phyloP scores from a whole-genome alignment of 306 rosid species.

The Vigna trinervia region DNA sequence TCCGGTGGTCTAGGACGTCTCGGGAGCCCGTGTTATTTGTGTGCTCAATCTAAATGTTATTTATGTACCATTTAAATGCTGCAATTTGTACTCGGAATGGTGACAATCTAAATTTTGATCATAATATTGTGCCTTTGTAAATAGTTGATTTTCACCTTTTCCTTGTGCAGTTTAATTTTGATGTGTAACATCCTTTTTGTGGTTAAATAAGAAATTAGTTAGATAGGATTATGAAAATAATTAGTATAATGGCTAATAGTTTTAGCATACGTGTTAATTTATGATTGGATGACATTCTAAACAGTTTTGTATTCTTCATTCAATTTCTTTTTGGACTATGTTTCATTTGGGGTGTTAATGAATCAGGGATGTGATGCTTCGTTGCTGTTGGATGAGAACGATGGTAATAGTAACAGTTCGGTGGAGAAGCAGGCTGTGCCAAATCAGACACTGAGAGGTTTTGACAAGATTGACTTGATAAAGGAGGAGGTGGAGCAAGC shows the following conservation, averaged over 20 bases:
- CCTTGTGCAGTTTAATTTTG: not conserved
- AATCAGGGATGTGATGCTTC: slow-evolving; percentile 69
- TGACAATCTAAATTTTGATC: not conserved
- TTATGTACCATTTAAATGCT: no score
- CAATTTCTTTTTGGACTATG: no score
- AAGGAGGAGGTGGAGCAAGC: slow-evolving; percentile 62
- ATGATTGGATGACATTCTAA: no score
- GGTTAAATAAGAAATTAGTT: not conserved
- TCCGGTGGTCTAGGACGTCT: no score
- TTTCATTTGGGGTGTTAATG: slow-evolving; percentile 3
- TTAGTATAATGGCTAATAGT: not conserved
- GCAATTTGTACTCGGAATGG: not conserved
- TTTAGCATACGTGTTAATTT: not conserved
- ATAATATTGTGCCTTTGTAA: not conserved
- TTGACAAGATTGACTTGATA: slow-evolving; percentile 58
- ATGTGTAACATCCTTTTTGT: not conserved
- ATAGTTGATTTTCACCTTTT: slow-evolving; percentile 7
- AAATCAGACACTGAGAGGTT: slow-evolving; percentile 61
- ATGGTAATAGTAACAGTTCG: slow-evolving; percentile 49
- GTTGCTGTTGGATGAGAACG: slow-evolving; percentile 63
- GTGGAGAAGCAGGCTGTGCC: slow-evolving; percentile 85
- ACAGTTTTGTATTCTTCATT: no score
- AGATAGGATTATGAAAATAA: not conserved
- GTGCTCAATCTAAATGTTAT: no score
- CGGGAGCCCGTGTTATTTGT: no score